Conservation (phyloP, 2,329 filamentous ascomycete genomes). For the Metarhizium sp. region DNA sequence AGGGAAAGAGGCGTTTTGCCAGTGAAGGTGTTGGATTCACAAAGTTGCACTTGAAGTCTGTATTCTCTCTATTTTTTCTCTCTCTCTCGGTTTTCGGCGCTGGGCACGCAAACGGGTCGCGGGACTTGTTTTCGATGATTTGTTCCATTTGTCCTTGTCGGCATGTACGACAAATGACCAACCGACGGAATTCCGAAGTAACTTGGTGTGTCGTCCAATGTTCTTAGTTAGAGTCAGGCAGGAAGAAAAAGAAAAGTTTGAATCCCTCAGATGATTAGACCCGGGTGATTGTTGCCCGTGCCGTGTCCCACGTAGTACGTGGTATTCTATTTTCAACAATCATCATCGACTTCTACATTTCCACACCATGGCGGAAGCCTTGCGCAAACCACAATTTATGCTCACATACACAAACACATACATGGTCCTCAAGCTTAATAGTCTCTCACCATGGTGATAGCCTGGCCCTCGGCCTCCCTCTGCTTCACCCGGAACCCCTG, state of each 20-base stretch:
- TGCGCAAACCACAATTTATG: too few species aligned
- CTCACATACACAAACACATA: too few species aligned
- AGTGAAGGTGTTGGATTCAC: too few species aligned
- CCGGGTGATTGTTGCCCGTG: not conserved
- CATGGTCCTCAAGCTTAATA: not conserved
- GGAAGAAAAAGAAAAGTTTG: not conserved
- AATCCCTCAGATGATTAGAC: not conserved
- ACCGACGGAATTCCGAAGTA: not conserved
- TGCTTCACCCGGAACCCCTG: too few species aligned
- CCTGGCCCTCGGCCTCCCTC: conserved; percentile 22
- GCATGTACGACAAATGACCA: not conserved
- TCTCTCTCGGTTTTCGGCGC: not conserved
- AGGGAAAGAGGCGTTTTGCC: too few species aligned
- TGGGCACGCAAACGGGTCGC: not conserved
- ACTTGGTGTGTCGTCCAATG: not conserved
- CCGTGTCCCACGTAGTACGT: not conserved
- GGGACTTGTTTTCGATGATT: not conserved
- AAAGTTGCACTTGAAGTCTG: not conserved
- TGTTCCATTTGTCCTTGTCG: not conserved
- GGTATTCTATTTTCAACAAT: too few species aligned
- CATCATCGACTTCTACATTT: too few species aligned
- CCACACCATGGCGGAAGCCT: too few species aligned
- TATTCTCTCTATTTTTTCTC: not conserved
- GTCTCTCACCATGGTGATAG: conserved; percentile 33
- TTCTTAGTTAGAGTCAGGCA: not conserved